These are phyloP conservation scores for Blastocystis sp. DNA, from an alignment of 352 stramenopile species.

Conservation along the genomic window DNA sequence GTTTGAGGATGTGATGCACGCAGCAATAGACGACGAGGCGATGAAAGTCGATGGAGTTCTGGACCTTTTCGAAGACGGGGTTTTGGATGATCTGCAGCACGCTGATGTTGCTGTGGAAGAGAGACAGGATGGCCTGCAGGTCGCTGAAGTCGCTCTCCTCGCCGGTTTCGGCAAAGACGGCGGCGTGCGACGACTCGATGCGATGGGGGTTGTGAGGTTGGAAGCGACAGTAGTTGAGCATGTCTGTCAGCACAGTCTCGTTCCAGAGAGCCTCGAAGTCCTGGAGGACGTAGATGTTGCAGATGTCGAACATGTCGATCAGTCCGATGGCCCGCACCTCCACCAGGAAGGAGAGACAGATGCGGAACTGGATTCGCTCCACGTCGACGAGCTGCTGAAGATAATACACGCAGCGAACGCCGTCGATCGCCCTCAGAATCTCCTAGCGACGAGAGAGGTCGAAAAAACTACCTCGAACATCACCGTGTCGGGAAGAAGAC, in stretches of 20 bases:
- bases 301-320: conserved; percentile 51
- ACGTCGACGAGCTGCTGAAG: neutral
- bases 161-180: neutral
- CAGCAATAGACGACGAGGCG: conserved; percentile 33
- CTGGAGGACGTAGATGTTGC: conserved; percentile 37
- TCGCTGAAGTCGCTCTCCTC: neutral
- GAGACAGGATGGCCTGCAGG: neutral
- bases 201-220: neutral
- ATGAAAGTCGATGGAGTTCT: neutral
- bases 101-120: conserved; percentile 24
- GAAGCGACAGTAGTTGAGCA: neutral
- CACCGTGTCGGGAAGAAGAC: conserved; percentile 36
- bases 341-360: conserved; percentile 30
- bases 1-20: conserved; percentile 9
- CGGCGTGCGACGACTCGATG: neutral
- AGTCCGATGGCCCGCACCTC: neutral
- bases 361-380: neutral
- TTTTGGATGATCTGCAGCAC: neutral
- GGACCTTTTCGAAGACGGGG: neutral
- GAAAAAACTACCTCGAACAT: conserved; percentile 8
- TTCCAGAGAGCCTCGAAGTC: conserved; percentile 47
- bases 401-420: conserved; percentile 32
- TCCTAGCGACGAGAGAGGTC: neutral
- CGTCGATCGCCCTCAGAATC: conserved; percentile 20
- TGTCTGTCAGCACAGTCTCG: neutral